These are phyloP conservation scores for Daldinia loculata DNA, from an alignment of 495 filamentous ascomycete species.

Conservation along the genomic window DNA sequence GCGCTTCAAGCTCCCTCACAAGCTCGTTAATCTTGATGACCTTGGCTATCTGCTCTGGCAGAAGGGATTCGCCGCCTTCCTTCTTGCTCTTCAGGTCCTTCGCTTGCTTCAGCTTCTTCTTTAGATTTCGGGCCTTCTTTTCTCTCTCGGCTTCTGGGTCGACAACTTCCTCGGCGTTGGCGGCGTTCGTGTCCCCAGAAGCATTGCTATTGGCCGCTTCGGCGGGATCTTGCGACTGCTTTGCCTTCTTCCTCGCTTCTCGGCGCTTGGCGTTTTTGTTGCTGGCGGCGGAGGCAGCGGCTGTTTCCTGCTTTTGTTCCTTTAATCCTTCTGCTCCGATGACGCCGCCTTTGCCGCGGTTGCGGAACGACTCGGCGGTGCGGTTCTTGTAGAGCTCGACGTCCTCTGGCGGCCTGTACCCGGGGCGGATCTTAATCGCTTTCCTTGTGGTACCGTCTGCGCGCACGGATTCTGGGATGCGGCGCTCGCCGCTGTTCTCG, in stretches of 20 bases:
- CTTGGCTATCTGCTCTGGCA: conserved; percentile 97
- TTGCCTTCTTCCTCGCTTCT: conserved; percentile 89
- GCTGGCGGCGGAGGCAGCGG: conserved; percentile 58
- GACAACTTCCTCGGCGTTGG: conserved; percentile 48
- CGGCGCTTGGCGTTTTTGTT: conserved; percentile 95
- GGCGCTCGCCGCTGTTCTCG: conserved; percentile 75
- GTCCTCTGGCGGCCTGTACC: conserved; percentile 95
- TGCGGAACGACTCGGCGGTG: conserved; percentile 86
- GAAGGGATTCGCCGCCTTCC: conserved; percentile 78
- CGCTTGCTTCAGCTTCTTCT: conserved; percentile 95
- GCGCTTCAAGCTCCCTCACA: conserved; percentile 81
- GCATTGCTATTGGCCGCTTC: conserved; percentile 46
- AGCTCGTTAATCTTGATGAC: conserved; percentile 96
- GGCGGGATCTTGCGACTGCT: conserved; percentile 52
- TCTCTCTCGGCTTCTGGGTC: conserved; percentile 83
- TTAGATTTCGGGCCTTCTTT: conserved; percentile 91
- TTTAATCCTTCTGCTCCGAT: conserved; percentile 78
- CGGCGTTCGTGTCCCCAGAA: conserved; percentile 41
- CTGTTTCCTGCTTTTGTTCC: conserved; percentile 58
- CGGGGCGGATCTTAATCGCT: conserved; percentile 91
- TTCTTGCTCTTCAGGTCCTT: conserved; percentile 91
- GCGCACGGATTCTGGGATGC: conserved; percentile 86
- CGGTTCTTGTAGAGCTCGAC: conserved; percentile 96
- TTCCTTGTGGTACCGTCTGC: conserved; percentile 88
- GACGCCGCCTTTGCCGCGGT: conserved; percentile 74